Base-by-base conservation (phyloP, 2,329 filamentous ascomycete genomes). In the Eurotiales sp. region DNA sequence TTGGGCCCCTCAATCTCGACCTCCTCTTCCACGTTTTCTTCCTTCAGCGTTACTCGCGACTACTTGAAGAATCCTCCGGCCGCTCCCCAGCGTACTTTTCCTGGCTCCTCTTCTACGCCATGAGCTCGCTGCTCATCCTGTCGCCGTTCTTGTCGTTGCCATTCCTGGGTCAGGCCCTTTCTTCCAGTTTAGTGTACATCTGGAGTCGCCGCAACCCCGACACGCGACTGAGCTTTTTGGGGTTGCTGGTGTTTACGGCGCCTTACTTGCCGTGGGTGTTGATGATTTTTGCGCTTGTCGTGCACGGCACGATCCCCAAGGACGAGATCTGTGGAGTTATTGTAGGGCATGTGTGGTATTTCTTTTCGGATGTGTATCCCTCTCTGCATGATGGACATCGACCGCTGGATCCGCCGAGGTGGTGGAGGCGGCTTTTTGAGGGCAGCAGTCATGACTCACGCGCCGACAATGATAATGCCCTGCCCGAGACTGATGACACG, bases 11-110 rank as follows among this genome's bases (percentile, higher is more conserved):
- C 58, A 93, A 87, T 25, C 83, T 99, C 65, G 93, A 97, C 69
- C 84, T 99, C 36, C 80, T 97, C 60, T 97, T 96, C 77, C 92
- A 97, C 70, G 88, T 97, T 69, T 99, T 96, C 80, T 99, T 99
- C 74, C 85, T 96, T 52, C 91, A 96, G 68, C 87, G 93, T 52
- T 99, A 99, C 71, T 91, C 92, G 6, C 87, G 93, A 46, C 86
- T 97, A 39, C 83, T 99, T 42, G 93, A 99, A 72, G 92, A 97
- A 71, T 90, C 89, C 0, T 90, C 90, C n/a, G 89, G 90, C 36
- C 84, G 88, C 39, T 95, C 89, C 4, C 88, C 92, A 1, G 93
- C 93, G 3, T 87, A 95, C 65, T 99, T 96, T 75, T 90, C 90
- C 5, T 99, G 92, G 91, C 79, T 99, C 15, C 79, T 99, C 2